Base-by-base conservation (phyloP, 139 green algal species). In the Coccomyxa sp. region DNA sequence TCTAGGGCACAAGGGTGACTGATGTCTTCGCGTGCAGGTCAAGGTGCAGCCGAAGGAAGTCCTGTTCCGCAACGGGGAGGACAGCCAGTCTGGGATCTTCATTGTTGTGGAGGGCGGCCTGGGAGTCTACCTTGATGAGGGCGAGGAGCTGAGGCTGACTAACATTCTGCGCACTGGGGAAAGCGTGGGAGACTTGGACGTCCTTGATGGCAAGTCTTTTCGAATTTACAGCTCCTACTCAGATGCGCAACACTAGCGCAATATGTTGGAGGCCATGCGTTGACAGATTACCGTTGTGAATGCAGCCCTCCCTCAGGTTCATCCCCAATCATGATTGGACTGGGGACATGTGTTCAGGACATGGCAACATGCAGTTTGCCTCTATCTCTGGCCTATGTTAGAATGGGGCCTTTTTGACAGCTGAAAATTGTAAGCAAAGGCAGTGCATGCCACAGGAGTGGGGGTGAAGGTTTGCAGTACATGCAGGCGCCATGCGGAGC, bases 121-220 rank as follows among this genome's bases (percentile, higher is more conserved):
- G 33, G 91, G 92, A 22, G 86, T 93, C 40, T 96, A 90, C 82
- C 82, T 93, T 55, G 75, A 75, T 58, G 78, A 89, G 9, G 73
- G 78, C 2, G 82, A 78, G 4, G n/a, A 78, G 58, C 83, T 85
- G 35, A 76, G 86, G 64, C 86, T 90, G 78, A 90, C 87, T 35
- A 93, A 93, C 83, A 92, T 88, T 14, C 87, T 96, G 37, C 73
- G 80, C 50, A 85, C 88, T 24, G 91, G 92, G 8, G 89, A 96
- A 81, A 90, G 79, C 34, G 88, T 94, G 41, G 91, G 91, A 1
- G 91, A 96, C 77, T 70, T 95, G 54, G 91, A 96, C 75, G 88
- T 95, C 36, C 79, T 95, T 22, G 92, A 95, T 70, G 88, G 88
- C 79, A 72, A 68, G 71, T 39, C 31, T 24, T 16, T n/a, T n/a